phyloP scores from a whole-genome alignment of 305 asterid species.

The Striga hermonthica region DNA sequence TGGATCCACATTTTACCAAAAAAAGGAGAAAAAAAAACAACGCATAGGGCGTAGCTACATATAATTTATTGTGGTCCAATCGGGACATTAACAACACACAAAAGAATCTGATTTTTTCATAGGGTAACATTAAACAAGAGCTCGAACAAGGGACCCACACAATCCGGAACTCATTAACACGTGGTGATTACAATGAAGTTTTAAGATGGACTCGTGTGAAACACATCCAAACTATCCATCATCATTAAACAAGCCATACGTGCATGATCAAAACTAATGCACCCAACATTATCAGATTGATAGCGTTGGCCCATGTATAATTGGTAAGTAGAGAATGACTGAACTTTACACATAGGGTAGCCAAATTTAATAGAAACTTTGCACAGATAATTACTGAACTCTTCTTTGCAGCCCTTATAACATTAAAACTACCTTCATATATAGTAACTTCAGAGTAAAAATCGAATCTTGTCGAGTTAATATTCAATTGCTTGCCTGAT shows the following conservation, averaged over 20 bases:
- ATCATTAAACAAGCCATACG: background rate
- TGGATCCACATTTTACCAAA: slow-evolving; percentile 1
- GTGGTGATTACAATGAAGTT: background rate
- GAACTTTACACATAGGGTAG: background rate
- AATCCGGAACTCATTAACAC: slow-evolving; percentile 1
- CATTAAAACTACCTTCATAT: too few species aligned
- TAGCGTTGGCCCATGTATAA: background rate
- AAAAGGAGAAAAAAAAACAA: background rate
- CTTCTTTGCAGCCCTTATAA: background rate
- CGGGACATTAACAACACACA: background rate
- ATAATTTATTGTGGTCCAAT: slow-evolving; percentile 18
- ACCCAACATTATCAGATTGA: background rate
- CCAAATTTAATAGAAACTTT: background rate
- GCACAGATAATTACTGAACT: background rate
- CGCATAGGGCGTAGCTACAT: slow-evolving; percentile 12
- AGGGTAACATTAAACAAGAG: background rate
- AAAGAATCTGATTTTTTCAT: background rate
- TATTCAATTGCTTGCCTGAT: too few species aligned
- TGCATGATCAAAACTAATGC: background rate
- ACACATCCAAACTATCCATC: slow-evolving; percentile 1
- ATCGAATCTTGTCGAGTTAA: too few species aligned
- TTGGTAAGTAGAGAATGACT: background rate
- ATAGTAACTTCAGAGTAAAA: background rate
- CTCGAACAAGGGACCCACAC: background rate
- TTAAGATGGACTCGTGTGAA: background rate